A percentile compares a stretch with the other conserved stretches of the same genome.
phyloP scores from a whole-genome alignment of 2,329 filamentous ascomycete species.

The Pseudogymnoascus sp. region DNA sequence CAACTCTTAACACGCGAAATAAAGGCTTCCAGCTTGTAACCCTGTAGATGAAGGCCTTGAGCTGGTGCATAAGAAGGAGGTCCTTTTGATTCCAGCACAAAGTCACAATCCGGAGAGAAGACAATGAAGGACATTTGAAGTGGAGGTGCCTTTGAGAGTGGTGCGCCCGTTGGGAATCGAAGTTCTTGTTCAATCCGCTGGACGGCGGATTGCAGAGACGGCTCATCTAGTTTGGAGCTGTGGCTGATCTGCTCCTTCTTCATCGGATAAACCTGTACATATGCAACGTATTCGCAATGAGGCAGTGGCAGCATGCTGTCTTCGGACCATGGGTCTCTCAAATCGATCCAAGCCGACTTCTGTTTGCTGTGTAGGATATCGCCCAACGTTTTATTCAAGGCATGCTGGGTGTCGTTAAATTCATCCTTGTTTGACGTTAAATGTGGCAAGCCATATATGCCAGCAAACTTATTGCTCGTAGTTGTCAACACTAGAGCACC shows the following conservation, averaged over 20 bases:
- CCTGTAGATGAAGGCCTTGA: conserved; percentile 50
- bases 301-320: conserved; percentile 57
- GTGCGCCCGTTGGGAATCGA: conserved; percentile 53
- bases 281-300: conserved; percentile 85
- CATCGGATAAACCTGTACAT: conserved; percentile 62
- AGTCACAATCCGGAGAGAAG: conserved; percentile 63
- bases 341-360: conserved; percentile 45
- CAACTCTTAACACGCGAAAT: conserved; percentile 52
- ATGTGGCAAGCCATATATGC: conserved; percentile 84
- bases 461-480: conserved; percentile 89
- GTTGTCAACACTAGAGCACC: conserved; percentile 78
- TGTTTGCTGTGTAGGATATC: conserved; percentile 61
- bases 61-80: conserved; percentile 47
- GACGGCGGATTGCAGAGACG: conserved; percentile 34
- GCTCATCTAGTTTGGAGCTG: conserved; percentile 1
- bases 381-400: conserved; percentile 69
- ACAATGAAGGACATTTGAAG: conserved; percentile 58
- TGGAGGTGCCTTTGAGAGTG: conserved; percentile 45
- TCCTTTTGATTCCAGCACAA: conserved; percentile 59
- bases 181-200: conserved; percentile 56
- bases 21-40: conserved; percentile 56
- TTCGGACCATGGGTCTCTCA: conserved; percentile 65
- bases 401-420: conserved; percentile 50
- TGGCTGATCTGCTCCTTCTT: not conserved
- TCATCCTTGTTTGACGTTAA: conserved; percentile 56